Evolutionary conservation across 2,329 filamentous ascomycete genomes (phyloP).

Genomic region (Rosellinia necatrix): DNA sequence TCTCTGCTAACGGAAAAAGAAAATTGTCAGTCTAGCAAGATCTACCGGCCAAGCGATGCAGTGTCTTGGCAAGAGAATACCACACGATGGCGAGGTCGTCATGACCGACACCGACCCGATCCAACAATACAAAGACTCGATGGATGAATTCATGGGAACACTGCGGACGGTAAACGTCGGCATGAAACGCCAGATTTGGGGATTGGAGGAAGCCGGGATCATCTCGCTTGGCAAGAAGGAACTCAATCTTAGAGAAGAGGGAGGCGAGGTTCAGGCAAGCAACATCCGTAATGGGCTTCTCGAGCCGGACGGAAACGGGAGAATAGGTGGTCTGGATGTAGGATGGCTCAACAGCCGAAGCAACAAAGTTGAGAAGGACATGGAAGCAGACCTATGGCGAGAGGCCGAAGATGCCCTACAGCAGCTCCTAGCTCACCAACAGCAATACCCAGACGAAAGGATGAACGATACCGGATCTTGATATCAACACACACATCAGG

Average conservation of each 20-base stretch:
- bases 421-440: conserved; percentile 24
- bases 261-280: conserved; percentile 32
- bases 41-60: conserved; percentile 66
- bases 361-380: conserved; percentile 78
- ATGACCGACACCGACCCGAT: conserved; percentile 55
- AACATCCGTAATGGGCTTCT: conserved; percentile 45
- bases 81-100: conserved; percentile 34
- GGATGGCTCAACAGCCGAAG: conserved; percentile 89
- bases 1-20: conserved; percentile 37
- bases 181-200: conserved; percentile 76
- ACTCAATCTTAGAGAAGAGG: conserved; percentile 30
- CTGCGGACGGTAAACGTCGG: conserved; percentile 76
- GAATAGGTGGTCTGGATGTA: conserved; percentile 72
- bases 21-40: conserved; percentile 54
- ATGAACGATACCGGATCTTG: not conserved
- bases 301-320: conserved; percentile 59
- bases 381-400: conserved; percentile 79
- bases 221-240: conserved; percentile 54
- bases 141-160: conserved; percentile 70
- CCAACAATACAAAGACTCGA: conserved; percentile 61
- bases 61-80: conserved; percentile 59
- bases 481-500: not conserved
- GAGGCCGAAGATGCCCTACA: conserved; percentile 33
- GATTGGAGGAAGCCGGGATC: conserved; percentile 80
- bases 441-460: not conserved